Percentiles rank a stretch among this genome's conserved stretches.
These are phyloP conservation scores for Actinidia arguta DNA, from an alignment of 179 eudicot genomes.

Conservation along the genomic window DNA sequence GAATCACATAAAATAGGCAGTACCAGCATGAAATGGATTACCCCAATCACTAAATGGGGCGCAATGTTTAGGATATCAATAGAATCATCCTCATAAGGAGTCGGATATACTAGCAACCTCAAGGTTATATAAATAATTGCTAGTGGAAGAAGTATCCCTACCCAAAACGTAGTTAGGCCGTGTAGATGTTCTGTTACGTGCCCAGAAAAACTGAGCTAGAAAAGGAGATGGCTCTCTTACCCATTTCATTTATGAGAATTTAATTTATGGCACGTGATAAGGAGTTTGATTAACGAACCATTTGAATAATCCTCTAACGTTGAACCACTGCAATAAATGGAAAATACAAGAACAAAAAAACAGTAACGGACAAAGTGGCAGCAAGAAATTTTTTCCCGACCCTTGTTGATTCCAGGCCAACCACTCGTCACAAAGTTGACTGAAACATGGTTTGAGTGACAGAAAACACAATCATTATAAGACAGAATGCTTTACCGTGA, in stretches of 20 bases:
- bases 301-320: slow-evolving; percentile 77
- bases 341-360: neutral
- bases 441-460: slow-evolving; percentile 68
- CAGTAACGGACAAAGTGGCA: slow-evolving; percentile 33
- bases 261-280: neutral
- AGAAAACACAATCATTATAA: neutral
- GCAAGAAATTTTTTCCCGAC: slow-evolving; percentile 51
- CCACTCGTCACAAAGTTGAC: slow-evolving; percentile 87
- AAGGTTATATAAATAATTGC: no score
- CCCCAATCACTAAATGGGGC: no score
- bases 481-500: neutral
- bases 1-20: no score
- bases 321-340: slow-evolving; percentile 63
- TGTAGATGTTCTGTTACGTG: neutral
- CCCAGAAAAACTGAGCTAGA: neutral
- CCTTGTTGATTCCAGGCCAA: slow-evolving; percentile 92
- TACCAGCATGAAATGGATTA: no score
- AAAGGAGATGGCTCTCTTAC: neutral
- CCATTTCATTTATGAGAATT: neutral
- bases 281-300: slow-evolving; percentile 45
- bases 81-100: no score
- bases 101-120: no score
- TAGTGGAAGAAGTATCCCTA: slow-evolving; percentile 60
- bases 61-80: no score
- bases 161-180: neutral